Evolutionary conservation across 164 flowering plant genomes (phyloP), one percentile per base, ranked within the genome.

Genomic region (Cinnamomum chago): DNA sequence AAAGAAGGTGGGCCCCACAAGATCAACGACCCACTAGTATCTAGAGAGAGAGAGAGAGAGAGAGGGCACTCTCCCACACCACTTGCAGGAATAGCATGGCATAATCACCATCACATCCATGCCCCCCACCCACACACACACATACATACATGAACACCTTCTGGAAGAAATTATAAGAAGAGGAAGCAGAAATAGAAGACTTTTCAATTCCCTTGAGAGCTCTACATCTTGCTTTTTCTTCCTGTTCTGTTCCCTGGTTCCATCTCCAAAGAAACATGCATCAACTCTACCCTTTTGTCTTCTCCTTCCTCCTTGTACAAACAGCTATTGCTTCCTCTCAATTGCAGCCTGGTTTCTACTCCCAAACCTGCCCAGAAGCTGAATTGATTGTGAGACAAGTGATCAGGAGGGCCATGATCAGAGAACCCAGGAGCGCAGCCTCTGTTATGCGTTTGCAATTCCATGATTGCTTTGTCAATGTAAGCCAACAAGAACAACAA

Each of bases 361-460:
- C 87, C 1, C 69, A 87, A 30, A 81, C 86, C 2, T 94, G 98
- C 79, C 96, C 98, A 2, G 35, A 74, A 27, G 97, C 95, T 0
- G 95, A 93, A 76, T 50, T 50, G 1, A 78, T 83, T 0, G 97
- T 91, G 47, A 74, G 91, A 33, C 75, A 80, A 20, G 89, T 81
- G 74, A 83, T 93, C 79, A 50, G 23, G 75, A 82, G 76, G 51
- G 89, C 95, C 79, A 79, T 89, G 86, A 17, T 65, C 6, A 83
- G 85, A 79, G 97, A 95, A 70, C 77, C 87, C 17, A 81, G 97
- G 67, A 89, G 86, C 67, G 90, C 75, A 0, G 97, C 99, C 47
- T 93, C 98, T 2, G 97, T 95, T 65, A 93, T 95, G 98, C 91
- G 99, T 22, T 79, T 93, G 67, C 99, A 95, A 65, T 95, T 93